Percentiles rank a stretch among this genome's conserved stretches.
Conservation (phyloP, 345 rosid genomes). For the Linum lewisii region DNA sequence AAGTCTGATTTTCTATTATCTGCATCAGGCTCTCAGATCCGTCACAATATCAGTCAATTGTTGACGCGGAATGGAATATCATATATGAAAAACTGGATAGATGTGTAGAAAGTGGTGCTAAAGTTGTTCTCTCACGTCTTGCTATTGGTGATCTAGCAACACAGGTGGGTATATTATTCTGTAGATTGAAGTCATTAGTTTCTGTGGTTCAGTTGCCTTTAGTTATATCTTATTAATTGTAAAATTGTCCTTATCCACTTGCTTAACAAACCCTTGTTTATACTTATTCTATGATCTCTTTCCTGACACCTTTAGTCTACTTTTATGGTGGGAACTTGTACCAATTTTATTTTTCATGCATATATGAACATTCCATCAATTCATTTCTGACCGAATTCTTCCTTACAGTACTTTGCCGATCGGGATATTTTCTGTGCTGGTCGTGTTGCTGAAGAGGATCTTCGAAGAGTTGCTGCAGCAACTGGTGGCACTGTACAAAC, state of each 20-base stretch:
- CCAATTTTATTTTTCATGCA: neutral
- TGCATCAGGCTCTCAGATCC: slow-evolving; percentile 83
- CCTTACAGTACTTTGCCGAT: slow-evolving; percentile 86
- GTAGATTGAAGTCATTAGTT: neutral
- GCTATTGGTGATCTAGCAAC: slow-evolving; percentile 99
- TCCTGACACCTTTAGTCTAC: neutral
- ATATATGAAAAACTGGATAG: slow-evolving; percentile 96
- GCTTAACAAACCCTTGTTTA: too few species aligned
- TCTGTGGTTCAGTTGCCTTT: too few species aligned
- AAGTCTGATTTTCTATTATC: slow-evolving; percentile 8
- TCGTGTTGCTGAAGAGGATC: slow-evolving; percentile 94
- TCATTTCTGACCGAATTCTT: neutral
- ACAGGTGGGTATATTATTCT: slow-evolving; percentile 42
- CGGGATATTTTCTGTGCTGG: slow-evolving; percentile 99
- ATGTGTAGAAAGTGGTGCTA: slow-evolving; percentile 88
- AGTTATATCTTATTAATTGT: too few species aligned
- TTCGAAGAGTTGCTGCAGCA: slow-evolving; percentile 91
- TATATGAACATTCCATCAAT: too few species aligned
- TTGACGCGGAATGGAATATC: slow-evolving; percentile 99
- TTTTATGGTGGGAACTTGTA: neutral
- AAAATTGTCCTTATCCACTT: neutral
- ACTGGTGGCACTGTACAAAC: slow-evolving; percentile 96
- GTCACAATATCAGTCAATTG: slow-evolving; percentile 92
- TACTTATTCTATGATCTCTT: too few species aligned
- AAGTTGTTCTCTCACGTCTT: slow-evolving; percentile 91